These are phyloP conservation scores for Agarophyton chilense DNA, from an alignment of 23 red algal genomes.

Conservation along the genomic window DNA sequence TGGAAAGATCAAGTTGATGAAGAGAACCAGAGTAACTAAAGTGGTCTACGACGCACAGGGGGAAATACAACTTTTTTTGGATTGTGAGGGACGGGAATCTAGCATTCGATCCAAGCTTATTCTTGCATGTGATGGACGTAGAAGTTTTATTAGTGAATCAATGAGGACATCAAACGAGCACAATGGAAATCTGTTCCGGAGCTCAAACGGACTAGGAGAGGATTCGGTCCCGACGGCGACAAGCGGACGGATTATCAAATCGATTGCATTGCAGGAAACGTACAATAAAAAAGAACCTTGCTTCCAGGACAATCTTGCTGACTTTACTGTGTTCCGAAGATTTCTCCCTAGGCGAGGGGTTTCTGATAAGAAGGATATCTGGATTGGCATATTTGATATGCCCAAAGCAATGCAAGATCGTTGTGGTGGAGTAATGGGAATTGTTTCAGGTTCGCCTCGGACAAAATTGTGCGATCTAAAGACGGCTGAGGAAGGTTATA, in stretches of 20 bases:
- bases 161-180: neutral
- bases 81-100: neutral
- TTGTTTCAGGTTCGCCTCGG: neutral
- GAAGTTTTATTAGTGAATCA: neutral
- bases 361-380: neutral
- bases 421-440: neutral
- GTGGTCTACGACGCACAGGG: neutral
- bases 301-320: neutral
- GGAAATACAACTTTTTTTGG: neutral
- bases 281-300: neutral
- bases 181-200: neutral
- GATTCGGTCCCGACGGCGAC: neutral
- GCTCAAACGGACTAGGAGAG: neutral
- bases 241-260: neutral
- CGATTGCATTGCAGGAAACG: neutral
- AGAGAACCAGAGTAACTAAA: neutral
- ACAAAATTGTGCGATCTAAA: neutral
- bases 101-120: conserved; percentile 28
- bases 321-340: neutral
- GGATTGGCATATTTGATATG: neutral
- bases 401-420: neutral
- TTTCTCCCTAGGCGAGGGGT: neutral
- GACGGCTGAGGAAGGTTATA: conserved; percentile 23
- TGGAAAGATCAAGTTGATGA: neutral
- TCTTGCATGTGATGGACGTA: conserved; percentile 51